A percentile compares a stretch with the other conserved stretches of the same genome.
These are phyloP conservation scores for Candida germanica DNA, from an alignment of 805 yeast species.

Conservation along the genomic window DNA sequence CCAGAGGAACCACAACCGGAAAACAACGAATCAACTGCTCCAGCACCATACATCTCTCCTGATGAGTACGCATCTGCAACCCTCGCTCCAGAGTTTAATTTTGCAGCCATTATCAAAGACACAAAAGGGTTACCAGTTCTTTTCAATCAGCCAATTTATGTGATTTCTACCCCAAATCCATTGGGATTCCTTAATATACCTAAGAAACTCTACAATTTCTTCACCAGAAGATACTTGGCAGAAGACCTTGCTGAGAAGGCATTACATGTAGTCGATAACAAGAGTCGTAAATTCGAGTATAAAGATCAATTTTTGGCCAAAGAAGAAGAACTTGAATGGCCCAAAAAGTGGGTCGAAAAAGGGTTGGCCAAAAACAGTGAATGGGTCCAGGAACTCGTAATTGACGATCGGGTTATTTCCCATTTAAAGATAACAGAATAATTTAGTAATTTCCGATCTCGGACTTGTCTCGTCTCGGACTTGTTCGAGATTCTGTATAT, in stretches of 20 bases:
- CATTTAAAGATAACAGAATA: constrained; percentile 27
- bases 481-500: too few species aligned
- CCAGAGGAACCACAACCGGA: constrained; percentile 13
- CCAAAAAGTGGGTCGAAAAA: constrained; percentile 71
- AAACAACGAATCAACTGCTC: constrained; percentile 35
- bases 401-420: constrained; percentile 63
- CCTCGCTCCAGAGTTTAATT: constrained; percentile 61
- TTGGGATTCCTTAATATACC: constrained; percentile 80
- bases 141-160: constrained; percentile 75
- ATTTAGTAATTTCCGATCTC: too few species aligned
- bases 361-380: constrained; percentile 78
- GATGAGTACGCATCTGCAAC: constrained; percentile 51
- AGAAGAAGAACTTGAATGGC: constrained; percentile 86
- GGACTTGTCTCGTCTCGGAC: too few species aligned
- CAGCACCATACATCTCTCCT: constrained; percentile 50
- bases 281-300: constrained; percentile 51
- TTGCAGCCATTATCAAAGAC: constrained; percentile 23
- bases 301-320: constrained; percentile 42
- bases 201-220: constrained; percentile 70
- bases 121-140: constrained; percentile 51
- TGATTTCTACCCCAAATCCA: constrained; percentile 71
- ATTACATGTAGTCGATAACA: constrained; percentile 49
- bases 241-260: constrained; percentile 59
- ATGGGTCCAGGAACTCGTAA: constrained; percentile 75
- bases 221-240: constrained; percentile 68